Evolutionary conservation across 2,329 filamentous ascomycete species (phyloP).

Genomic region (Aspergillus ochraceoroseus): DNA sequence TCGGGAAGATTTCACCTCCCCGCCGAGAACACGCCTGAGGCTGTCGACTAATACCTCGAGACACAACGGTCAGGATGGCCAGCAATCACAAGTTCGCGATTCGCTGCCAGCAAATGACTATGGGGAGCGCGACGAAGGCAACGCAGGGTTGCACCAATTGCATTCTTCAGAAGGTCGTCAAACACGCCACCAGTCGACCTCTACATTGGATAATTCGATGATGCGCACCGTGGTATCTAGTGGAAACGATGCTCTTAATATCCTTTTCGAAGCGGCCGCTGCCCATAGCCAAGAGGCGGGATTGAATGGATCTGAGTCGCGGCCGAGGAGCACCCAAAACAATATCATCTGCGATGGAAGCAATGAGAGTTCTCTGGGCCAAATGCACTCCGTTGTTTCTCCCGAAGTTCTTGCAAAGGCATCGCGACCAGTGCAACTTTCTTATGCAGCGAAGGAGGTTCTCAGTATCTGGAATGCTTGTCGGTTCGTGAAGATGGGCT

Average conservation of each 20-base stretch:
- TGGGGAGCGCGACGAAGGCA: slow-evolving; percentile 1
- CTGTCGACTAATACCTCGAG: slow-evolving; percentile 6
- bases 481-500: slow-evolving; percentile 53
- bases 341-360: slow-evolving; percentile 10
- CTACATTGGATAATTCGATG: slow-evolving; percentile 36
- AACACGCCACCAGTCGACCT: slow-evolving; percentile 27
- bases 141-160: slow-evolving; percentile 3
- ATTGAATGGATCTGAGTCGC: slow-evolving; percentile 26
- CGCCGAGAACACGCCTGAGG: slow-evolving; percentile 10
- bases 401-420: slow-evolving; percentile 22
- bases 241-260: slow-evolving; percentile 51
- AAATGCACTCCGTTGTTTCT: slow-evolving; percentile 19
- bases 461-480: slow-evolving; percentile 48
- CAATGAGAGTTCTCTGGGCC: slow-evolving; percentile 16
- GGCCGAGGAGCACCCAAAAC: slow-evolving; percentile 22
- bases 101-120: slow-evolving; percentile 4
- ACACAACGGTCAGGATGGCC: slow-evolving; percentile 6
- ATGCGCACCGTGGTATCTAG: slow-evolving; percentile 49
- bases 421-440: slow-evolving; percentile 29
- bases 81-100: slow-evolving; percentile 2
- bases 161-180: slow-evolving; percentile 8
- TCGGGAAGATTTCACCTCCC: slow-evolving; percentile 10
- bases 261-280: slow-evolving; percentile 50
- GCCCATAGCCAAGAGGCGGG: slow-evolving; percentile 40
- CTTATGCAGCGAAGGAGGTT: slow-evolving; percentile 32